A percentile compares a stretch with the other conserved stretches of the same genome.
phyloP scores from a whole-genome alignment of 1,284 basidiomycete species.

The Amanita bisporigera region DNA sequence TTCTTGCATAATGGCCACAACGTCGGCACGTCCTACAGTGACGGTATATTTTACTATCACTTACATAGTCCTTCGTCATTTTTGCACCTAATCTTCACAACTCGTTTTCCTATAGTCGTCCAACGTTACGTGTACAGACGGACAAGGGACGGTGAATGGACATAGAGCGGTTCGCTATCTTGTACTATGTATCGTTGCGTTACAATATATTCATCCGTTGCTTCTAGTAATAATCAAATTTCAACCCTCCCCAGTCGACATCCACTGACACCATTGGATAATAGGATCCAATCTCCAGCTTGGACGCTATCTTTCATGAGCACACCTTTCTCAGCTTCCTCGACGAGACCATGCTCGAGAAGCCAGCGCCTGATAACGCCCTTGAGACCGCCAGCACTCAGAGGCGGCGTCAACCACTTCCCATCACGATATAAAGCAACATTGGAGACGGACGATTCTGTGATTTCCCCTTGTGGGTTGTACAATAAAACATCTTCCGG shows the following conservation, averaged over 20 bases:
- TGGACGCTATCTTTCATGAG: slow-evolving; percentile 52
- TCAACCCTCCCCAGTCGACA: slow-evolving; percentile 59
- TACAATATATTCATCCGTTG: slow-evolving; percentile 30
- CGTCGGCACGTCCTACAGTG: not conserved
- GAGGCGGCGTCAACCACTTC: slow-evolving; percentile 68
- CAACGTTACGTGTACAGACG: slow-evolving; percentile 41
- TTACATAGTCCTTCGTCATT: not conserved
- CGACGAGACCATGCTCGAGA: slow-evolving; percentile 60
- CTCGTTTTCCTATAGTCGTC: slow-evolving; percentile 1
- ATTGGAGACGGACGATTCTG: slow-evolving; percentile 72
- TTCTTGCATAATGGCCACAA: not conserved
- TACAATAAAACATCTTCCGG: slow-evolving; percentile 67
- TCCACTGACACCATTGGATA: slow-evolving; percentile 74
- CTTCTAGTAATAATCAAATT: not conserved
- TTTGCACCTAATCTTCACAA: slow-evolving; percentile 11
- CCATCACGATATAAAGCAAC: slow-evolving; percentile 62
- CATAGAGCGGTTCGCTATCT: slow-evolving; percentile 57
- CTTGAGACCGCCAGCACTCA: slow-evolving; percentile 65
- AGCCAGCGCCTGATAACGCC: slow-evolving; percentile 72
- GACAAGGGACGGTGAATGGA: slow-evolving; percentile 69
- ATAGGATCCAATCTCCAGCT: slow-evolving; percentile 64
- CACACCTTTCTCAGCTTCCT: slow-evolving; percentile 49
- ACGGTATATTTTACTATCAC: not conserved
- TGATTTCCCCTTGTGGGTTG: slow-evolving; percentile 55
- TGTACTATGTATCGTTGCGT: slow-evolving; percentile 49